Conservation (phyloP, 495 filamentous ascomycete genomes). For the Lindgomyces ingoldianus region DNA sequence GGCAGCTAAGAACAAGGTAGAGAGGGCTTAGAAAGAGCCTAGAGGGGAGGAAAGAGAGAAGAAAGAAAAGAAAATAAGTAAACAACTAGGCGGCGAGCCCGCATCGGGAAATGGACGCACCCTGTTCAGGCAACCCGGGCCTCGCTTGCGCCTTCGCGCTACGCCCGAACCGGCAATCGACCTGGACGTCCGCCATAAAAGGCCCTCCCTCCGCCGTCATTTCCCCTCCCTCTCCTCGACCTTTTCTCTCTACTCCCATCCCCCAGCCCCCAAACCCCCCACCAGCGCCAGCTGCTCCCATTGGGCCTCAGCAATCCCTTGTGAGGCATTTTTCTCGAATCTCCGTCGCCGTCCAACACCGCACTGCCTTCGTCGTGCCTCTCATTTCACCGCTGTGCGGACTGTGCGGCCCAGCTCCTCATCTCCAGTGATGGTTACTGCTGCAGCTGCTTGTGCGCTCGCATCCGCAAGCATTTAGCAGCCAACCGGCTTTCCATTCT, state of each 20-base stretch:
- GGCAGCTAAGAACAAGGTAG: too few relatives aligned
- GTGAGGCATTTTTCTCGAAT: constrained; percentile 17
- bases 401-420: constrained; percentile 4
- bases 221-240: constrained; percentile 7
- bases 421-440: constrained; percentile 4
- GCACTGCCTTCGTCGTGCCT: not conserved
- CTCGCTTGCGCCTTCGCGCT: constrained; percentile 25
- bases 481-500: constrained; percentile 13
- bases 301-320: constrained; percentile 24
- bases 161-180: constrained; percentile 24
- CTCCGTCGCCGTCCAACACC: not conserved
- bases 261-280: constrained; percentile 4
- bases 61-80: not conserved
- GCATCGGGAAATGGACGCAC: constrained; percentile 29
- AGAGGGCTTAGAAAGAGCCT: too few relatives aligned
- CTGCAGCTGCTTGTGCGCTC: constrained; percentile 11
- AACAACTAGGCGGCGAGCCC: constrained; percentile 18
- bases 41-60: too few relatives aligned
- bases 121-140: constrained; percentile 25
- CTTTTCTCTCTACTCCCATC: constrained; percentile 17
- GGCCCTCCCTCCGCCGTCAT: constrained; percentile 9
- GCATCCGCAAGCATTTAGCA: constrained; percentile 6
- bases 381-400: not conserved
- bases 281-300: constrained; percentile 4
- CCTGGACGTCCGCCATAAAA: constrained; percentile 29